Evolutionary conservation across 1,284 basidiomycete genomes (phyloP), one percentile per base, ranked within the genome.

Genomic region (Lignosus rhinocerotis): DNA sequence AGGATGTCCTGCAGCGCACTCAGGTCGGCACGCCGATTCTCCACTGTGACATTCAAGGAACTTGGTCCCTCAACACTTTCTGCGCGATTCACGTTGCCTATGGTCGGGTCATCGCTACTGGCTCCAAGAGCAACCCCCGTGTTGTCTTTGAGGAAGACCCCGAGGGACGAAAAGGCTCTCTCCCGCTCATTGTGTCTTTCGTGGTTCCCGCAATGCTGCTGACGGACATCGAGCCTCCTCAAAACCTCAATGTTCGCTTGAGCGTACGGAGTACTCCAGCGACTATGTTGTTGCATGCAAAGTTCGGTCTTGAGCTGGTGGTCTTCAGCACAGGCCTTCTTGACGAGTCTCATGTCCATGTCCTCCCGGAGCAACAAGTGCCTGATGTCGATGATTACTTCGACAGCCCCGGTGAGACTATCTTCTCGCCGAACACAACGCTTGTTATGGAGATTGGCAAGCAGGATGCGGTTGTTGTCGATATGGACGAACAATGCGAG

Each of bases 181-280:
- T 72, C 2, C 64, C 74, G 6, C 63, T 77, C n/a, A 65, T 78
- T 10, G 70, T 69, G 14, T 75, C 74, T 3, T 79, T 78, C 57
- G 63, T 58, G 9, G 57, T 74, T 25, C 69, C 75, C 1, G 59
- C 71, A 1, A 58, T 56, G 44, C 41, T 72, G 7, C 61, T 78
- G 12, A 64, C 65, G 3, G 53, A 64, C 11, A 38, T 70, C 42
- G 70, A 72, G 31, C 67, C 66, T 14, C 65, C 65, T 25, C 50
- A 63, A 8, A 50, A 61, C 6, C 62, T 71, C 33, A 60, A 49
- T 12, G 65, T 77, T 14, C 55, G 63, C 32, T 55, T 78, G 7
- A 52, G 62, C 0, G 53, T 77, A n/a, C 66, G 70, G 9, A 68
- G 58, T 36, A 74, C 69, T 8, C 58, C 71, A 6, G 67, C 53